Percentiles rank a stretch among this genome's conserved stretches.
Evolutionary conservation across 257 asterid species (phyloP).

Genomic region (Asclepias syriaca): DNA sequence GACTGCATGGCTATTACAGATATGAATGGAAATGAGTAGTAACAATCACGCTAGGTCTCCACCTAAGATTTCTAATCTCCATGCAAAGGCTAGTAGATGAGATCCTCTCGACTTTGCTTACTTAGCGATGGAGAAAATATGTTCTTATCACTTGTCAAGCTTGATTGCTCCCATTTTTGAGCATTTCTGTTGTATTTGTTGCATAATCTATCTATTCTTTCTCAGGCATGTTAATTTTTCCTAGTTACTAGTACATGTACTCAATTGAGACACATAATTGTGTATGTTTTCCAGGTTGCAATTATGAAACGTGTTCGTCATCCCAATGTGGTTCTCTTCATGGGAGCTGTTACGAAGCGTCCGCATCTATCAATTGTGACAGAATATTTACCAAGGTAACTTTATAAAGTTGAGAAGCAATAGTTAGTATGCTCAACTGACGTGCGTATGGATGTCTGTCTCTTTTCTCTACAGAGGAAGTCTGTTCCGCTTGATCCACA

Average conservation of each 20-base stretch:
- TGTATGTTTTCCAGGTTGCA: slow-evolving; percentile 55
- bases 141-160: background rate
- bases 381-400: slow-evolving; percentile 89
- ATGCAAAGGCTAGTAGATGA: background rate
- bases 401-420: background rate
- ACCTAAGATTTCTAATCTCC: background rate
- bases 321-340: slow-evolving; percentile 93
- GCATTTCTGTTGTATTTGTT: background rate
- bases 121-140: background rate
- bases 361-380: slow-evolving; percentile 95
- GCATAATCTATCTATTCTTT: background rate
- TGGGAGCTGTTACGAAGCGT: slow-evolving; percentile 95
- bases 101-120: background rate
- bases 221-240: background rate
- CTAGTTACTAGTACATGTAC: background rate
- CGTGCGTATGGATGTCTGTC: background rate
- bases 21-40: background rate
- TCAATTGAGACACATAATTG: background rate
- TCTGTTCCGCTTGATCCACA: slow-evolving; percentile 79
- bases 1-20: background rate
- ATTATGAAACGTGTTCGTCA: slow-evolving; percentile 97
- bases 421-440: too few species aligned
- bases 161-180: background rate
- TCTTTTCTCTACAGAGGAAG: slow-evolving; percentile 59
- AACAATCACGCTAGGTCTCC: background rate